Conservation (phyloP, 768 basidiomycete genomes). For the Hericium erinaceus region DNA sequence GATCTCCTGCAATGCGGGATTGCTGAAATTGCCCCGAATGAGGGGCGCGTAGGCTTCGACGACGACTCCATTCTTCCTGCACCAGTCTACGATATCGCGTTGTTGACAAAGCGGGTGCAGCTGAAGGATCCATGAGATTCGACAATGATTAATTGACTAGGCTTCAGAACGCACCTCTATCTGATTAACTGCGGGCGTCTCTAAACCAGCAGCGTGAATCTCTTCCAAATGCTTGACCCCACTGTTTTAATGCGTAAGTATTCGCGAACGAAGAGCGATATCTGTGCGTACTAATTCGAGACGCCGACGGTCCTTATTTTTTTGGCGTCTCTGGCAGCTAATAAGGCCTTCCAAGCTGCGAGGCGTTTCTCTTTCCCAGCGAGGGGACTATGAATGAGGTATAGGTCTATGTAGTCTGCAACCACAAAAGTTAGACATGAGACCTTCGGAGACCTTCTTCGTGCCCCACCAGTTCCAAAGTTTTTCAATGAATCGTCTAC, state of each 20-base stretch:
- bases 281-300: slow-evolving; percentile 61
- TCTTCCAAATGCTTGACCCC: slow-evolving; percentile 67
- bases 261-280: not conserved
- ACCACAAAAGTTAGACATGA: not conserved
- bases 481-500: slow-evolving; percentile 3
- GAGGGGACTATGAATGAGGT: slow-evolving; percentile 67
- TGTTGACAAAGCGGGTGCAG: slow-evolving; percentile 63
- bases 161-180: slow-evolving; percentile 44
- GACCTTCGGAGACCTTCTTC: not conserved
- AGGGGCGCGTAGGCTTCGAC: slow-evolving; percentile 75
- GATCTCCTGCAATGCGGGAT: slow-evolving; percentile 43
- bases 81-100: slow-evolving; percentile 33
- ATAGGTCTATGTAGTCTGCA: slow-evolving; percentile 60
- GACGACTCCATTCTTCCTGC: slow-evolving; percentile 45
- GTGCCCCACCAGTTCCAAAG: not conserved
- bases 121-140: slow-evolving; percentile 27
- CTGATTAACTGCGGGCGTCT: slow-evolving; percentile 70
- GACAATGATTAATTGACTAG: not conserved
- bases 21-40: slow-evolving; percentile 36
- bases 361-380: slow-evolving; percentile 57
- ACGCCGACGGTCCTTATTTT: slow-evolving; percentile 72
- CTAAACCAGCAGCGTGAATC: slow-evolving; percentile 51
- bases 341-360: slow-evolving; percentile 62
- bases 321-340: slow-evolving; percentile 51
- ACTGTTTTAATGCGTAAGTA: slow-evolving; percentile 27